Base-by-base conservation (phyloP, 805 yeast species). In the Diddensiella santjacobensis region DNA sequence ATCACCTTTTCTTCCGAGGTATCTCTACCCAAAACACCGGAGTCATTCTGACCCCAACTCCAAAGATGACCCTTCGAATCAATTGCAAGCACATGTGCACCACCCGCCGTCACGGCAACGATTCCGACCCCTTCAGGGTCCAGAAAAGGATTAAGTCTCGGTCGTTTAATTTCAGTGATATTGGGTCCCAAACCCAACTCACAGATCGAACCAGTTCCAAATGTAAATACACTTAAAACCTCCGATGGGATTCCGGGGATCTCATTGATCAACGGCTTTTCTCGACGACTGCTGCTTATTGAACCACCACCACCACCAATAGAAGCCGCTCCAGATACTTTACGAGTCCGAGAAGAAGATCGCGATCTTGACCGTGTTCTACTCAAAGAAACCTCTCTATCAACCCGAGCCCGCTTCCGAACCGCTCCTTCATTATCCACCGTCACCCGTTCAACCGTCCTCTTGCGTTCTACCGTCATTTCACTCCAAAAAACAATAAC, bases 1-100 rank as follows among this genome's bases (percentile, higher is more conserved):
- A 87, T 69, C 22, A 75, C 72, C 54, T 84, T 95, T 18, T 71
- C 78, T 4, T 76, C 82, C 8, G 69, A 75, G 19, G 72, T 75
- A 58, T 84, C 87, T 65, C 99, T 80, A 17, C 98, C 99, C 39
- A 93, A 72, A 3, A 87, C 97, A 31, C 84, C 88, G 52, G 89
- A 82, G 61, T 93, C 99, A 58, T 93, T 93, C 40, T 87, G 85
- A 50, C 99, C 99, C 99, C 99, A 93, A 2, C 96, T 85, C 96
- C 97, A 93, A n/a, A 93, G 67, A 50, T 78, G 73, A 56, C 88
- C 88, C 15, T 79, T 71, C 35, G 78, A 66, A 62, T 89, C 97
- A 44, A 91, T 68, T 0, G 91, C 97, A 40, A 93, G 63, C 0
- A 85, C 79, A 63, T 93, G 99, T 84, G 93, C 91, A 44, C 99